A percentile compares a stretch with the other conserved stretches of the same genome.
Evolutionary conservation across 441 rosid genomes (phyloP).

Genomic region (Brassica balearica): DNA sequence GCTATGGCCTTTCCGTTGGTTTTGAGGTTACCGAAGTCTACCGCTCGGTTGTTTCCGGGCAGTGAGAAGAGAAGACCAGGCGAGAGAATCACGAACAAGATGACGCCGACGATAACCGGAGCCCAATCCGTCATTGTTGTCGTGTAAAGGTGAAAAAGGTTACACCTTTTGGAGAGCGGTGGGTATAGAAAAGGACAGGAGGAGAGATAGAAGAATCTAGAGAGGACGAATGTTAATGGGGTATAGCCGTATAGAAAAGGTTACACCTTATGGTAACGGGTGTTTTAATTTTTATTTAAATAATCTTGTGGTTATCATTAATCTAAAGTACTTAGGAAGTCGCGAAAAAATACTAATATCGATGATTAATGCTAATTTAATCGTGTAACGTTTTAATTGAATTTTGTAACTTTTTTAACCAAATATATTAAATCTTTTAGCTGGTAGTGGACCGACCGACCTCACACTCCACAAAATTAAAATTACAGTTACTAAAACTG

Average conservation of each 20-base stretch:
- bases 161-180: slow-evolving; percentile 16
- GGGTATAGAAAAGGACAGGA: slow-evolving; percentile 14
- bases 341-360: not conserved
- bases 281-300: not conserved
- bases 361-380: not conserved
- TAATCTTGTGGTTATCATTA: not conserved
- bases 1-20: slow-evolving; percentile 67
- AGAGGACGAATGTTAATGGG: not conserved
- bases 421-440: no score
- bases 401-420: no score
- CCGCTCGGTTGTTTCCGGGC: slow-evolving; percentile 52
- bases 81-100: slow-evolving; percentile 64
- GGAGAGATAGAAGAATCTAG: slow-evolving; percentile 20
- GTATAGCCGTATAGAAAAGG: no score
- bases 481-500: no score
- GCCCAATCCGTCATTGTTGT: slow-evolving; percentile 68
- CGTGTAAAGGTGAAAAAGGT: not conserved
- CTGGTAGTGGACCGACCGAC: not conserved
- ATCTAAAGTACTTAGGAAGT: not conserved
- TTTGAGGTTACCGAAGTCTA: slow-evolving; percentile 61
- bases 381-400: no score
- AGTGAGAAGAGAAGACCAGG: slow-evolving; percentile 66
- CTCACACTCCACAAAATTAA: not conserved
- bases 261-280: not conserved
- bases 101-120: slow-evolving; percentile 57